Evolutionary conservation across 1,284 basidiomycete species (phyloP), one percentile per base, ranked within the genome.

Genomic region (Melampsora abietis-canadensis): DNA sequence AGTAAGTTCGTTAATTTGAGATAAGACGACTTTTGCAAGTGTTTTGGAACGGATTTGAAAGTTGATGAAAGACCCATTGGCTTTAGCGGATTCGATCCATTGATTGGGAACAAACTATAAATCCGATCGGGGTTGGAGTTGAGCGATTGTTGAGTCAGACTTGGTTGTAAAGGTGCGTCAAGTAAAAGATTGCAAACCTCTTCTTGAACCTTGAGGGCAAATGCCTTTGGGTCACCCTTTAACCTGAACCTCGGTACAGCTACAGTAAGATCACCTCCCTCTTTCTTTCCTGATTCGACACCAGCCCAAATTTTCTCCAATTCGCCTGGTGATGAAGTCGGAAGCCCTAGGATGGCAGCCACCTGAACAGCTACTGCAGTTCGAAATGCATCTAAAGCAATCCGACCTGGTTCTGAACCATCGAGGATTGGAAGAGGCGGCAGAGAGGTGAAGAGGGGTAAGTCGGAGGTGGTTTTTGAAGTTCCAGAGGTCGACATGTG

Each of bases 231-330:
- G 80, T 95, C 95, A 54, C 88, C 92, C 34, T 69, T 69, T 65
- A 97, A 85, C 78, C 91, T 87, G 84, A 95, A 98, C 75, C 95
- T 87, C 31, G 94, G 92, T 57, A 98, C 83, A 4, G 96, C 94
- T 40, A 98, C 87, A 0, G 91, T 92, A 79, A 96, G 93, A 84
- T 99, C 95, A 21, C 78, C 77, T 62, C 87, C 88, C 19, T 90
- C 92, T 83, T 95, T 94, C 84, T 93, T 94, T 64, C 91, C 91
- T 78, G 90, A 90, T 82, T 94, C 91, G 5, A 97, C 90, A 17
- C 91, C 94, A 34, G 86, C 82, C 81, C 90, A 95, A 0, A 89
- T 91, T 80, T 92, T 84, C 14, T 81, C 79, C 61, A 83, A 64
- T 64, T 90, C 89, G 27, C 91, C 79, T 0, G 88, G 86, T 75